Percentiles rank a stretch among this genome's conserved stretches.
phyloP scores from a whole-genome alignment of 352 stramenopile genomes.

The Pythium diclinum region DNA sequence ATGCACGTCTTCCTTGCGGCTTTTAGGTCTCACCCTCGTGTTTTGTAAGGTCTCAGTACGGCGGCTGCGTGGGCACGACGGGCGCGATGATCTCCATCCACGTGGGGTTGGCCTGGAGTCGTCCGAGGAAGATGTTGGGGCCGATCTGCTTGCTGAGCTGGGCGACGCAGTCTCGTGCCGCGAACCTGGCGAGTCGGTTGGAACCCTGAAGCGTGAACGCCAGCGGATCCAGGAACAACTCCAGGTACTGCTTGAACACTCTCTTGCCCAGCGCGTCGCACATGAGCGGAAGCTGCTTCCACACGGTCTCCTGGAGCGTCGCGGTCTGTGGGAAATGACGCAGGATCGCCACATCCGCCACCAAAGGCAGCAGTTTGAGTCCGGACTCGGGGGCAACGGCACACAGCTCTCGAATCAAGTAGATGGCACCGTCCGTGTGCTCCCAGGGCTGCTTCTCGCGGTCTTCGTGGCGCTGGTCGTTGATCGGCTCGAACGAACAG shows the following conservation, averaged over 20 bases:
- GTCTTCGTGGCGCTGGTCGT: slow-evolving; percentile 82
- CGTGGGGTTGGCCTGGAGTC: slow-evolving; percentile 61
- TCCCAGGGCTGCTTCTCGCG: slow-evolving; percentile 93
- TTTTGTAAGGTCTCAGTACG: slow-evolving; percentile 4
- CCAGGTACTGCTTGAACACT: slow-evolving; percentile 79
- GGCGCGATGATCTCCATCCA: slow-evolving; percentile 63
- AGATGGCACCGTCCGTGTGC: slow-evolving; percentile 94
- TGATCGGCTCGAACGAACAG: slow-evolving; percentile 93
- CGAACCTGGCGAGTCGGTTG: slow-evolving; percentile 65
- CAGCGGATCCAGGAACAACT: slow-evolving; percentile 82
- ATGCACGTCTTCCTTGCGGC: neutral
- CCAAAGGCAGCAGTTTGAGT: slow-evolving; percentile 45
- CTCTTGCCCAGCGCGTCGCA: slow-evolving; percentile 75
- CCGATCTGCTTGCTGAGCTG: slow-evolving; percentile 78
- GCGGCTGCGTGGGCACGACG: slow-evolving; percentile 20
- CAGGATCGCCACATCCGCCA: slow-evolving; percentile 73
- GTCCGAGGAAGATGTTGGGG: slow-evolving; percentile 77
- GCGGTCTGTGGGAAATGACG: slow-evolving; percentile 73
- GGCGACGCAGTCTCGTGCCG: slow-evolving; percentile 68
- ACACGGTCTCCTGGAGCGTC: slow-evolving; percentile 78
- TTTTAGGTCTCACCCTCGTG: neutral
- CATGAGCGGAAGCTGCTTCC: slow-evolving; percentile 80
- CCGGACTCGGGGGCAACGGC: slow-evolving; percentile 49
- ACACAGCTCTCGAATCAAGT: slow-evolving; percentile 93
- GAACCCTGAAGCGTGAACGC: slow-evolving; percentile 77